Conservation (phyloP, 169 alveolate genomes). For the Cyclospora cayetanensis region DNA sequence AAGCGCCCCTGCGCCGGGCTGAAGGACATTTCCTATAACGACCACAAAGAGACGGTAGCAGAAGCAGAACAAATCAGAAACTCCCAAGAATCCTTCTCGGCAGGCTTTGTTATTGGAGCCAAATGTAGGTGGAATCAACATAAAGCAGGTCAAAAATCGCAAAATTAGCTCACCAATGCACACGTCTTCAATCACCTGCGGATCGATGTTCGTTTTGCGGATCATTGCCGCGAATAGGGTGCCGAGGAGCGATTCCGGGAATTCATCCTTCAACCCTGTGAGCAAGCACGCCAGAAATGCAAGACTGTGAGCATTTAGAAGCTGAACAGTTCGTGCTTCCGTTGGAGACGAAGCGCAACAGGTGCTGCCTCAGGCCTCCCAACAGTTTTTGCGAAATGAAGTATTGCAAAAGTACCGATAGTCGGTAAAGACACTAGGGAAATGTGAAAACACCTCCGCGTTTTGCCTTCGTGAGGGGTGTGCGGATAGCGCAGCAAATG, state of each 20-base stretch:
- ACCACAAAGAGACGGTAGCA: neutral
- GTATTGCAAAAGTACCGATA: too few relatives aligned
- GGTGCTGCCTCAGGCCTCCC: neutral
- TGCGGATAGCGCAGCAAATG: conserved; percentile 91
- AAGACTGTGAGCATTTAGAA: neutral
- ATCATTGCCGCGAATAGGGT: conserved; percentile 83
- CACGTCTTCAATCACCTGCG: conserved; percentile 86
- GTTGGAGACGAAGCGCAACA: neutral
- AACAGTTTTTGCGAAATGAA: neutral
- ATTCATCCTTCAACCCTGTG: conserved; percentile 83
- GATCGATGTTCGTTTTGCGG: conserved; percentile 82
- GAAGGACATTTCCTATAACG: conserved; percentile 67
- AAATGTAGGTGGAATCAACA: neutral
- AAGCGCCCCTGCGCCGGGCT: conserved; percentile 88
- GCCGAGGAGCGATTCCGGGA: conserved; percentile 87
- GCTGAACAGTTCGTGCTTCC: too few relatives aligned
- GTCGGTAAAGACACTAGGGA: neutral
- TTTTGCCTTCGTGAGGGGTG: conserved; percentile 90
- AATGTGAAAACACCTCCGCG: conserved; percentile 75
- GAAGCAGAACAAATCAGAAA: neutral
- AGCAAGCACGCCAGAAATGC: neutral
- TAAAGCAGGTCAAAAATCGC: neutral
- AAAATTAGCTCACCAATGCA: conserved; percentile 81
- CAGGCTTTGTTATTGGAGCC: neutral
- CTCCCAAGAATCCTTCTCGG: neutral